These are phyloP conservation scores for Jamesozyma rosinii DNA, from an alignment of 805 yeast species.

Conservation along the genomic window DNA sequence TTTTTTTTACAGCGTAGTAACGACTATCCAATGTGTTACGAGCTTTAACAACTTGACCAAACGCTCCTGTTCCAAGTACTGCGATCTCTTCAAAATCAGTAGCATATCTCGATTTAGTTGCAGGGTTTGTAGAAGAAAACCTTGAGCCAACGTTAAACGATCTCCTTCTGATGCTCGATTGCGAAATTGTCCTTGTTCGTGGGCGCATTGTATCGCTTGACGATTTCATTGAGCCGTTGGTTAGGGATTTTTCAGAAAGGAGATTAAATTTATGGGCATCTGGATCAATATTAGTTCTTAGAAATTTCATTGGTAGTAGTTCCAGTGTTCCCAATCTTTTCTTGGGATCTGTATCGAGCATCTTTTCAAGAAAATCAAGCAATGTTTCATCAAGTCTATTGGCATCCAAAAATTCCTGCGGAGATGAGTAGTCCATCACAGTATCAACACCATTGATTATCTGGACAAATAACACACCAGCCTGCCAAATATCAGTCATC, in stretches of 20 bases:
- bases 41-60: slow-evolving; percentile 97
- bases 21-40: slow-evolving; percentile 89
- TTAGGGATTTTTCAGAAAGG: slow-evolving; percentile 7
- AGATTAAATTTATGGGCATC: slow-evolving; percentile 23
- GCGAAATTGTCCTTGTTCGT: slow-evolving; percentile 18
- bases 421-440: slow-evolving; percentile 46
- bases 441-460: slow-evolving; percentile 53
- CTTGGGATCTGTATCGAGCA: slow-evolving; percentile 56
- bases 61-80: slow-evolving; percentile 86
- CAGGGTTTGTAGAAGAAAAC: slow-evolving; percentile 25
- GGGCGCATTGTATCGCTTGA: slow-evolving; percentile 5
- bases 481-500: slow-evolving; percentile 88
- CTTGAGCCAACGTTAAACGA: slow-evolving; percentile 36
- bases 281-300: slow-evolving; percentile 58
- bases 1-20: slow-evolving; percentile 87
- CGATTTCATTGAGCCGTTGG: slow-evolving; percentile 5
- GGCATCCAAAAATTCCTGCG: slow-evolving; percentile 50
- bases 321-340: slow-evolving; percentile 80
- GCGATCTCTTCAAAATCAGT: slow-evolving; percentile 94
- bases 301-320: slow-evolving; percentile 70
- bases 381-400: slow-evolving; percentile 47
- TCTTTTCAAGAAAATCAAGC: slow-evolving; percentile 53
- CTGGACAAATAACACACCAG: slow-evolving; percentile 70
- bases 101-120: slow-evolving; percentile 59
- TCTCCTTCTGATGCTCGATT: slow-evolving; percentile 29